Evolutionary conservation across 306 rosid genomes (phyloP).

Genomic region (Quercus rubra): DNA sequence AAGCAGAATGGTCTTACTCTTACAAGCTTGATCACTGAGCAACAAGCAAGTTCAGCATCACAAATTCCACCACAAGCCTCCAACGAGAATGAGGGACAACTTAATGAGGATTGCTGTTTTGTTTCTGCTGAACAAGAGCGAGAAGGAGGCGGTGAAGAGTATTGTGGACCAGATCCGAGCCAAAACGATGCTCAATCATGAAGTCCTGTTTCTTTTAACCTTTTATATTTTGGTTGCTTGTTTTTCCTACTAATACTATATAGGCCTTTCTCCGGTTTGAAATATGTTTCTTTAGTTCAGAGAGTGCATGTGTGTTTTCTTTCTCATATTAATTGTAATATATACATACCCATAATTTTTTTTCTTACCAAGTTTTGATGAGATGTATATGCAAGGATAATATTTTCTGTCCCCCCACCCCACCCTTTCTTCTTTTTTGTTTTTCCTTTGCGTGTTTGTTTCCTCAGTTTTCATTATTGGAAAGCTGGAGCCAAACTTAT

Average conservation of each 20-base stretch:
- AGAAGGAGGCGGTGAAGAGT: constrained; percentile 57
- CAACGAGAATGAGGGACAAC: constrained; percentile 62
- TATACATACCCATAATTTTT: background rate
- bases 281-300: constrained; percentile 1
- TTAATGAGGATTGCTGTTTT: constrained; percentile 43
- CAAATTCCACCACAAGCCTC: constrained; percentile 46
- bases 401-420: background rate
- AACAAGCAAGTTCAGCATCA: constrained; percentile 63
- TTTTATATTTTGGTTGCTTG: constrained; percentile 3
- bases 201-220: background rate
- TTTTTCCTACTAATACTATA: constrained; percentile 20
- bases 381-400: background rate
- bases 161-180: constrained; percentile 54
- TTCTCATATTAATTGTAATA: constrained; percentile 8
- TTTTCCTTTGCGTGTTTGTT: too few species aligned
- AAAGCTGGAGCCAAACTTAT: too few species aligned
- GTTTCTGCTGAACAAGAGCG: constrained; percentile 48
- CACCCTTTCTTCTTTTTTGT: too few species aligned
- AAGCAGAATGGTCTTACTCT: constrained; percentile 87
- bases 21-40: constrained; percentile 71
- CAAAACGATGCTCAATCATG: constrained; percentile 46
- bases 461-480: too few species aligned
- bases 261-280: constrained; percentile 8
- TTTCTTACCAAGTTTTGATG: background rate
- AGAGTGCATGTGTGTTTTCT: background rate